phyloP scores from a whole-genome alignment of 1,284 basidiomycete species.

The Pterulicium gracile region DNA sequence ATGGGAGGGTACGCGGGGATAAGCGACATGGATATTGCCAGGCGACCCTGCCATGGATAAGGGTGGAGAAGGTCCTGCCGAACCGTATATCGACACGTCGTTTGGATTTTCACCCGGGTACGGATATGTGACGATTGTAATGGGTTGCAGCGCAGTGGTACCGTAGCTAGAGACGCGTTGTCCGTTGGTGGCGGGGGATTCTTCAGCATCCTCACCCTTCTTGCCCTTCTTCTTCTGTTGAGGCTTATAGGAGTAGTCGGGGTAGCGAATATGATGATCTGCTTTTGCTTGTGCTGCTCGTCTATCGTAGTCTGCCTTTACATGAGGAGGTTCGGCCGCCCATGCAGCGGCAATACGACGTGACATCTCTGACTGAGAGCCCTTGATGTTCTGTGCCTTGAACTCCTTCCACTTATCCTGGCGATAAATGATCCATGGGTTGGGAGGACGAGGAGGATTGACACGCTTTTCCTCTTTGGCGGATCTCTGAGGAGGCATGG shows the following conservation, averaged over 20 bases:
- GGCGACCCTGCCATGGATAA: constrained; percentile 29
- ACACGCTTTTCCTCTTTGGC: constrained; percentile 9
- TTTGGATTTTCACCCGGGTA: constrained; percentile 1
- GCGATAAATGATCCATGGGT: constrained; percentile 91
- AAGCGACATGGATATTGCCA: constrained; percentile 1
- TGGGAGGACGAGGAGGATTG: constrained; percentile 57
- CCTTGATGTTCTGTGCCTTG: constrained; percentile 15
- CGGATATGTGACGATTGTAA: constrained; percentile 3
- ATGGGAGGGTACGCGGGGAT: neutral
- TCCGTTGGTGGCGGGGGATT: constrained; percentile 19
- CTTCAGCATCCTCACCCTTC: constrained; percentile 23
- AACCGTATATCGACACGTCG: constrained; percentile 12
- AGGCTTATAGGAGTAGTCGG: constrained; percentile 67
- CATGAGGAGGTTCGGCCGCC: constrained; percentile 43
- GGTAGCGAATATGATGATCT: constrained; percentile 54
- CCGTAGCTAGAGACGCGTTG: constrained; percentile 8
- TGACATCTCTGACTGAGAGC: constrained; percentile 67
- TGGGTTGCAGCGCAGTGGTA: constrained; percentile 7
- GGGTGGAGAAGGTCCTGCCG: constrained; percentile 29
- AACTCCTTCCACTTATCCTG: constrained; percentile 47
- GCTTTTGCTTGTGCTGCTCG: constrained; percentile 57
- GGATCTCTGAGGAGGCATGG: constrained; percentile 16
- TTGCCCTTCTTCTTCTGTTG: constrained; percentile 34
- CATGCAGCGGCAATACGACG: constrained; percentile 62
- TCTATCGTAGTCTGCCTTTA: constrained; percentile 58